phyloP scores from a whole-genome alignment of 176 grass and related monocot species.

The Bothriochloa decipiens region DNA sequence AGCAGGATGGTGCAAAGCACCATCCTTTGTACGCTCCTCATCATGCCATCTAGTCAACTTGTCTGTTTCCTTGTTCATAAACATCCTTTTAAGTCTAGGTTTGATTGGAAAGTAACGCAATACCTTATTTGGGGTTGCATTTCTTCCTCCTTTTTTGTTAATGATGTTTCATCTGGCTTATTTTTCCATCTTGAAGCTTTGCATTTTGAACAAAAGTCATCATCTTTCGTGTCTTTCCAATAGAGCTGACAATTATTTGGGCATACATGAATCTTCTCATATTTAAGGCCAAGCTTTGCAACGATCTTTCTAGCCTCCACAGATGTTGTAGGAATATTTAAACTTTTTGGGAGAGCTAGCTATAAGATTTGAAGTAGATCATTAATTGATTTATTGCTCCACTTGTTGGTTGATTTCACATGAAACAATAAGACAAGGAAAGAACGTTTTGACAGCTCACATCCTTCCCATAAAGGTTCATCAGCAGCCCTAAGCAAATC shows the following conservation, averaged over 20 bases:
- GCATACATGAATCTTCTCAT: slow-evolving; percentile 24
- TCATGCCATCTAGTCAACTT: not conserved
- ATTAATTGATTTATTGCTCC: slow-evolving; percentile 30
- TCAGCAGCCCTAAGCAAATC: not conserved
- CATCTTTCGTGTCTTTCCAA: not conserved
- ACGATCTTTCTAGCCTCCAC: not conserved
- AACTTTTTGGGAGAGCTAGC: not conserved
- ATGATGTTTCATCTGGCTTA: not conserved
- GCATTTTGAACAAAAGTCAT: not conserved
- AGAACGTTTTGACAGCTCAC: slow-evolving; percentile 16
- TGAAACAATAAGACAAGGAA: slow-evolving; percentile 15
- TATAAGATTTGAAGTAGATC: slow-evolving; percentile 3
- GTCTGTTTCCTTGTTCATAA: slow-evolving; percentile 5
- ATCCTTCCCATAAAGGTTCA: slow-evolving; percentile 6
- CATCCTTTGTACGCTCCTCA: slow-evolving; percentile 8
- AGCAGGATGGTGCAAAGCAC: not conserved
- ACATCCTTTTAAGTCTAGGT: slow-evolving; percentile 6
- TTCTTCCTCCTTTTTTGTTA: slow-evolving; percentile 21
- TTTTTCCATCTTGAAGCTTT: slow-evolving; percentile 22
- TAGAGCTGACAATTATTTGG: slow-evolving; percentile 12
- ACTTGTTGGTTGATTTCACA: slow-evolving; percentile 10
- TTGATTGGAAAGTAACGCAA: slow-evolving; percentile 18
- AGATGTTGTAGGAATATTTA: not conserved
- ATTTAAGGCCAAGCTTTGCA: slow-evolving; percentile 1
- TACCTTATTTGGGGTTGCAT: not conserved